Base-by-base conservation (phyloP, 2,329 filamentous ascomycete species). In the Aspergillus cejpii region DNA sequence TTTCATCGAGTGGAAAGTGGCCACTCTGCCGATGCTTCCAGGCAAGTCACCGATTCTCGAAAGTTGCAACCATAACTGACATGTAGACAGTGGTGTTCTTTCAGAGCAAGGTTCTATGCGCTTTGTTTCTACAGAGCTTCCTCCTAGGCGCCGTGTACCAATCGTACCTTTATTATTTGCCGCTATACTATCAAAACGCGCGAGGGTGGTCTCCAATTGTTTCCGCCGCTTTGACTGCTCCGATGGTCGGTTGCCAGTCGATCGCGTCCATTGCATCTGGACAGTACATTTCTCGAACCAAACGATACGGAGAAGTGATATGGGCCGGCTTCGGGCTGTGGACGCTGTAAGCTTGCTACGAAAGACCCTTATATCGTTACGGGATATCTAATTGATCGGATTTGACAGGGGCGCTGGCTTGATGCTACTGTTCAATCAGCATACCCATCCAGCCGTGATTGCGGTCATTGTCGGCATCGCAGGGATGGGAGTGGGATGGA, bases 181-280 rank as follows among this genome's bases (percentile, higher is more conserved):
- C 80, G 1, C 64, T 83, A 0, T 84, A 80, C 59, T 77, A 79
- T 36, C 78, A 83, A 51, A 81, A 81, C 45, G 77, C 73, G 2
- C 69, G 72, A 19, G 64, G 66, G 21, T 67, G 65, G 55, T 65
- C 64, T 2, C 66, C 72, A 0, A 56, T 75, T 11, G 62, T 65
- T 10, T 78, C 79, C 3, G 79, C 79, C 1, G 67, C 68, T 6
- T 62, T 79, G 23, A 73, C 72, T 2, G 64, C 76, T 6, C 71
- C 76, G 0, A 64, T 81, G 49, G 71, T 79, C 6, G 60, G 65
- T 14, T 62, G 64, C 6, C 76, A 81, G 19, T 65, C 64, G 1
- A 29, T 59, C 8, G 50, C 58, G 0, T 68, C 64, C 2, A 59
- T 67, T n/a, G 44, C 52, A 14, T 75, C 75, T 0, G 80, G 79